A percentile compares a stretch with the other conserved stretches of the same genome.
Evolutionary conservation across 306 rosid species (phyloP).

Genomic region (Sicyos edulis): DNA sequence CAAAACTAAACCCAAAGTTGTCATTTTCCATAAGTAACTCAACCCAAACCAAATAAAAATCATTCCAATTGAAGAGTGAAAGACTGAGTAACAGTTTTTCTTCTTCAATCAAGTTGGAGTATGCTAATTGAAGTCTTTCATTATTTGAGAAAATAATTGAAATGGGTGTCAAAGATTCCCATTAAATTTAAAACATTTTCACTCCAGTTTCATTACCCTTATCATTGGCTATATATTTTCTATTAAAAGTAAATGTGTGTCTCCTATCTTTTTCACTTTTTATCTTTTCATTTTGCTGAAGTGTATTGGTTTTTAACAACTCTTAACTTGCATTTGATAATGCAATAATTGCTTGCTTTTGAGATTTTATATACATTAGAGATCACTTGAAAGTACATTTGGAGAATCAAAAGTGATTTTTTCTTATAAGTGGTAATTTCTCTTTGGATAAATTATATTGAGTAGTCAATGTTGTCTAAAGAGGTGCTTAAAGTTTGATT

Average conservation of each 20-base stretch:
- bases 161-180: conserved; percentile 4
- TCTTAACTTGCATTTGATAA: neutral
- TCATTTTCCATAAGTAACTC: neutral
- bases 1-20: neutral
- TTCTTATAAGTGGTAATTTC: too few species aligned
- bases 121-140: neutral
- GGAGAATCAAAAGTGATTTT: neutral
- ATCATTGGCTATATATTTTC: neutral
- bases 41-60: neutral
- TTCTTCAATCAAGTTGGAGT: conserved; percentile 14
- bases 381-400: neutral
- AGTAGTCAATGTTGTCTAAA: neutral
- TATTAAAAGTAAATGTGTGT: neutral
- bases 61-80: neutral
- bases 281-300: neutral
- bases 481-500: neutral
- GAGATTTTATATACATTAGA: neutral
- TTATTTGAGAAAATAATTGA: neutral
- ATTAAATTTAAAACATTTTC: neutral
- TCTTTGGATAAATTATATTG: neutral
- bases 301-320: neutral
- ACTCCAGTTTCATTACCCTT: neutral
- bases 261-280: neutral
- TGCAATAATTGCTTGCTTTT: neutral
- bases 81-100: neutral